A percentile compares a stretch with the other conserved stretches of the same genome.
phyloP scores from a whole-genome alignment of 108 stramenopile species.

The Licmophora abbreviata region DNA sequence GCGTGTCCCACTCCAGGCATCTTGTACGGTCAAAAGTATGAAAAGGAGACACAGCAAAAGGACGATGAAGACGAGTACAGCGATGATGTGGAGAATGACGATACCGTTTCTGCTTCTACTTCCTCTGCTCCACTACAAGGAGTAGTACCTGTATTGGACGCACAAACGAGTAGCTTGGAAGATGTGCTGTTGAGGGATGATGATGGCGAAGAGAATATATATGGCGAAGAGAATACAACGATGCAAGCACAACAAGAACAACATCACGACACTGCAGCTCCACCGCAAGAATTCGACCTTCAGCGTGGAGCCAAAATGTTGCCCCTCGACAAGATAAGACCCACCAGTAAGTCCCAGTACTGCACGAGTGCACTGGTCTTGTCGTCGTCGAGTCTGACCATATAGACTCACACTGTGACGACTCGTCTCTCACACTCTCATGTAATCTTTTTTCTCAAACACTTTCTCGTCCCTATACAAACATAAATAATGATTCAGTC shows the following conservation, averaged over 20 bases:
- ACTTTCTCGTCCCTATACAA: neutral
- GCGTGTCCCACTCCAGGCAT: too few relatives aligned
- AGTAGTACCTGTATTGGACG: too few relatives aligned
- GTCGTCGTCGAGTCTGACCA: neutral
- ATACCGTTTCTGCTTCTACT: too few relatives aligned
- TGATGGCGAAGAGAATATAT: constrained; percentile 17
- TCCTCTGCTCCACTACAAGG: too few relatives aligned
- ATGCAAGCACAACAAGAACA: constrained; percentile 4
- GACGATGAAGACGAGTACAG: too few relatives aligned
- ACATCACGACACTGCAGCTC: neutral
- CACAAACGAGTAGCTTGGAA: constrained; percentile 3
- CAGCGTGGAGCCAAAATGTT: constrained; percentile 57
- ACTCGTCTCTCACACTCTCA: neutral
- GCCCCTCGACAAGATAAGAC: constrained; percentile 59
- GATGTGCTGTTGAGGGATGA: constrained; percentile 11
- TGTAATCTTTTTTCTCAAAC: constrained; percentile 6
- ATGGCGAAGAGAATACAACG: constrained; percentile 6
- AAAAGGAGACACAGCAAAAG: too few relatives aligned
- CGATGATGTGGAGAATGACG: too few relatives aligned
- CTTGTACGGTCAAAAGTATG: too few relatives aligned
- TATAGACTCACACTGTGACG: neutral
- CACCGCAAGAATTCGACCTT: constrained; percentile 16
- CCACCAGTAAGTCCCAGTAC: constrained; percentile 37
- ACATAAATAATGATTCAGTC: constrained; percentile 9
- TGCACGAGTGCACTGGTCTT: neutral